Base-by-base conservation (phyloP, 331 rosid genomes). In the Quercus phellos region DNA sequence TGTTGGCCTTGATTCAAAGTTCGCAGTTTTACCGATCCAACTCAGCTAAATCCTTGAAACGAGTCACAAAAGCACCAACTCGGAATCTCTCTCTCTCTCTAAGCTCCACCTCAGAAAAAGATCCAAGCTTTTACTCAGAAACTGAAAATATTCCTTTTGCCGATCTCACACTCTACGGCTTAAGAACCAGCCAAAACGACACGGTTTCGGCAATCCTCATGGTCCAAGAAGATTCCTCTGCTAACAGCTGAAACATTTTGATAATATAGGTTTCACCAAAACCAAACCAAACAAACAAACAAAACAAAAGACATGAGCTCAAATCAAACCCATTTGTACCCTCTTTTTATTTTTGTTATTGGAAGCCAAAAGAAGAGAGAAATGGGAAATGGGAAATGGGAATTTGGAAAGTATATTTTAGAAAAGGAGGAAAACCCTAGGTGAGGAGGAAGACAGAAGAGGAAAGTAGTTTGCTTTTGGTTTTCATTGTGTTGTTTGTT, bases 131-230 rank as follows among this genome's bases (percentile, higher is more conserved):
- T 27, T 34, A 38, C 75, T 35, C 35, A 38, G 75, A 72, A 50
- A 54, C 55, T 50, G 21, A 54, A 11, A 18, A 11, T 30, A 50
- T 67, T n/a, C 32, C 27, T 54, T 68, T 50, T 38, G 75, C 63
- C 77, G 83, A 51, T 85, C 84, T 64, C 81, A 55, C 38, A 21
- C 34, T 73, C 38, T n/a, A 68, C 35, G 46, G 56, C 68, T 61
- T 74, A 46, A 77, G 81, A 72, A 72, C 55, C 56, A 81, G 77
- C 71, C 77, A 73, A 75, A 81, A 84, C 87, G 81, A 74, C 81
- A 78, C 79, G 83, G 81, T 59, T 66, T 34, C 82, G 77, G 60
- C 78, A 89, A 90, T 87, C 90, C 79, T 78, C 93, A 81, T 84
- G 80, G 75, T 71, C 83, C 46, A 27, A 17, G 50, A 59, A 74